A percentile compares a stretch with the other conserved stretches of the same genome.
phyloP scores from a whole-genome alignment of 768 basidiomycete genomes.

The Artomyces pyxidatus region DNA sequence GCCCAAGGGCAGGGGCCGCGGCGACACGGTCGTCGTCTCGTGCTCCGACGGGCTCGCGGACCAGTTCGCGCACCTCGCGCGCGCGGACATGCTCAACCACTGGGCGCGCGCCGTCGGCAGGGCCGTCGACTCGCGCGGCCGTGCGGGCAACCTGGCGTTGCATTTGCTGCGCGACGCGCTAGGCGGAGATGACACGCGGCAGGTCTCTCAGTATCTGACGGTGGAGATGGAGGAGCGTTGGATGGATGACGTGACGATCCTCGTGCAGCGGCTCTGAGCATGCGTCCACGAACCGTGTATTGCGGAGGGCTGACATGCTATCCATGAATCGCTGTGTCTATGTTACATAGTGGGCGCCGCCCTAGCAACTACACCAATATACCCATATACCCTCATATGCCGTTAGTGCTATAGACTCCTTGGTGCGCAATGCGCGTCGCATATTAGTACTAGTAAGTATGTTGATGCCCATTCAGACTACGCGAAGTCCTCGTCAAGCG shows the following conservation, averaged over 20 bases:
- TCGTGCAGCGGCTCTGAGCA: slow-evolving; percentile 31
- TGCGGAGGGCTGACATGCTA: no score
- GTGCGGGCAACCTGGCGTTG: slow-evolving; percentile 30
- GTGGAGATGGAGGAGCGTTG: slow-evolving; percentile 43
- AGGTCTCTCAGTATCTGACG: slow-evolving; percentile 36
- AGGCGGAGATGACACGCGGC: slow-evolving; percentile 32
- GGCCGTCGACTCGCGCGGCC: slow-evolving; percentile 16
- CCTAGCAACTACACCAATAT: no score
- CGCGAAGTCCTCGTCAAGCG: no score
- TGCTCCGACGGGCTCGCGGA: slow-evolving; percentile 42
- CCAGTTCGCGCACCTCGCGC: slow-evolving; percentile 26
- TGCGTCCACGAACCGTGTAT: no score
- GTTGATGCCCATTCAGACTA: no score
- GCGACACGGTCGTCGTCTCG: slow-evolving; percentile 27
- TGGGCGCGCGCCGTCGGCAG: slow-evolving; percentile 29
- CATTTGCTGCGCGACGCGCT: slow-evolving; percentile 33
- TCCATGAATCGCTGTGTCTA: no score
- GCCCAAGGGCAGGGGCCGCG: slow-evolving; percentile 19
- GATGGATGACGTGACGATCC: slow-evolving; percentile 42
- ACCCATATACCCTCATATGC: no score
- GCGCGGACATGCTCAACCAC: slow-evolving; percentile 23
- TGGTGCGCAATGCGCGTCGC: no score
- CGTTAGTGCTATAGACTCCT: no score
- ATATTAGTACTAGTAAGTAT: no score
- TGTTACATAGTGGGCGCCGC: no score